Evolutionary conservation across 2,329 filamentous ascomycete species (phyloP), one percentile per base, ranked within the genome.

Genomic region (Alternaria sp.): DNA sequence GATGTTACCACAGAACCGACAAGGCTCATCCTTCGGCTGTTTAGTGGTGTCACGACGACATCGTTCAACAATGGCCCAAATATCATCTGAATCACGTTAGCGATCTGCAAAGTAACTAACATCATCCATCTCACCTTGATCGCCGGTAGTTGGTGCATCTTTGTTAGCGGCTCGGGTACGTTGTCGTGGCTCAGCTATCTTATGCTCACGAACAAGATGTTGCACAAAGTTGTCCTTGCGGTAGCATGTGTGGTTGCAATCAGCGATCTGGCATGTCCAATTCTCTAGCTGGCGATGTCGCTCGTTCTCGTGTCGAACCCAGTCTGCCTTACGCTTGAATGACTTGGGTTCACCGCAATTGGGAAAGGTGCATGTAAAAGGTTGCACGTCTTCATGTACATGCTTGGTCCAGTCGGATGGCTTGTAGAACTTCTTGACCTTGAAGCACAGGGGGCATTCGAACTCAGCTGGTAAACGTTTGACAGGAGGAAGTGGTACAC

Each of bases 321-420:
- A 97, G 75, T 97, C 94, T 14, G 94, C 94, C 79, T 97, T 97
- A 49, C 93, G 88, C 80, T 97, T 97, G 83, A 97, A 97, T 36
- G 92, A 93, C 79, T 96, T 97, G 18, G 92, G 89, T 49, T 97
- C 93, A 9, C 87, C 86, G 74, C 94, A 97, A 52, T 88, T 85
- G 2, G 91, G 88, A 82, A 94, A 97, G 0, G 93, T 97, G 79
- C 94, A 97, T 3, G 92, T 96, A 69, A 97, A 97, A 0, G 94
- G 94, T 74, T 95, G 92, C 1, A 97, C 88, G 75, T 97, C 94
- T 79, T 97, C 94, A 70, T 97, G 92, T 1, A 97, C 92, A 73
- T 97, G 94, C 77, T 97, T 97, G 2, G 93, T 97, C 94, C 94
- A 97, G 78, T 97, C 94, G 0, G 93, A 97, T 16, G 93, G 94